phyloP scores from a whole-genome alignment of 257 asterid genomes.

The Salvia miltiorrhiza region DNA sequence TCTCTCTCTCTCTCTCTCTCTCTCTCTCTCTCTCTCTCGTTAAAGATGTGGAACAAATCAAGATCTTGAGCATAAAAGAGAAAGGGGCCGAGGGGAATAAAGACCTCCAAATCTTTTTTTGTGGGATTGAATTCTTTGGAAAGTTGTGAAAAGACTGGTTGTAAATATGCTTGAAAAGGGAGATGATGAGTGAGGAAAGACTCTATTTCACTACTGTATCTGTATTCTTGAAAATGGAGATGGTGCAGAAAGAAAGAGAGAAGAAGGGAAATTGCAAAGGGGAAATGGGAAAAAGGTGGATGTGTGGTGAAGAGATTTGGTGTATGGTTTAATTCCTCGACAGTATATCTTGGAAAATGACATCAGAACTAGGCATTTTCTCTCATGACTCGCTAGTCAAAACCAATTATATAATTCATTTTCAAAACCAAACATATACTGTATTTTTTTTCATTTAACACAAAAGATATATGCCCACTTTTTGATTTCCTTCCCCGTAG shows the following conservation, averaged over 20 bases:
- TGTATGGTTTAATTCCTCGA: slow-evolving; percentile 61
- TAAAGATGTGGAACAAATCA: neutral
- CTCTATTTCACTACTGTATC: slow-evolving; percentile 11
- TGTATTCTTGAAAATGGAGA: slow-evolving; percentile 33
- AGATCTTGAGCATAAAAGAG: neutral
- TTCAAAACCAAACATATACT: no score
- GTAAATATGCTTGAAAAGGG: slow-evolving; percentile 33
- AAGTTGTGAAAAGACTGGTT: slow-evolving; percentile 38
- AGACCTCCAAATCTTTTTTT: neutral
- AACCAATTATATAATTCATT: slow-evolving; percentile 29
- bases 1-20: slow-evolving; percentile 4
- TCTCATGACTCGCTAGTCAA: slow-evolving; percentile 48
- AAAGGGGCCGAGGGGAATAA: slow-evolving; percentile 5
- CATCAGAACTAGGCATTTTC: slow-evolving; percentile 61
- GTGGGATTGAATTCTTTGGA: slow-evolving; percentile 26
- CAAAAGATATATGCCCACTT: slow-evolving; percentile 42
- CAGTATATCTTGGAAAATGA: slow-evolving; percentile 92
- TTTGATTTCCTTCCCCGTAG: slow-evolving; percentile 72
- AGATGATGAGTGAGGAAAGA: slow-evolving; percentile 27
- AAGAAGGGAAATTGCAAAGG: neutral
- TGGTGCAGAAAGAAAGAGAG: slow-evolving; percentile 24
- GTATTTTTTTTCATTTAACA: neutral
- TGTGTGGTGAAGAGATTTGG: slow-evolving; percentile 28
- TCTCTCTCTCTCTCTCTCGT: neutral
- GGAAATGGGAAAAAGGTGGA: slow-evolving; percentile 11